Evolutionary conservation across 345 rosid species (phyloP).

Genomic region (Cardamine chenopodiifolia): DNA sequence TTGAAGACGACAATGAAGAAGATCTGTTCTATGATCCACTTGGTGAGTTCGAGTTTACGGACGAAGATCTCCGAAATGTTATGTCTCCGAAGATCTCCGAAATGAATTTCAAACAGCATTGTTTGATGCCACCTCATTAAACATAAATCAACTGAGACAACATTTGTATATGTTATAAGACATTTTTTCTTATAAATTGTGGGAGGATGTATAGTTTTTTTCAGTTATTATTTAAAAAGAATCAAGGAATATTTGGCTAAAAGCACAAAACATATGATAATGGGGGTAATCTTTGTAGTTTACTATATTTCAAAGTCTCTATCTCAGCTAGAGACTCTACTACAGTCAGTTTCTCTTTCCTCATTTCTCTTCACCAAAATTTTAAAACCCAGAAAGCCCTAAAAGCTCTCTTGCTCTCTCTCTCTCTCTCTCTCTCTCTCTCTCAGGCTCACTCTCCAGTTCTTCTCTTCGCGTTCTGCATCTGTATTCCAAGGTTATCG

Average conservation of each 20-base stretch:
- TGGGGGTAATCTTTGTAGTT: background rate
- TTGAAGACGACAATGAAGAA: background rate
- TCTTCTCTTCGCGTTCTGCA: constrained; percentile 2
- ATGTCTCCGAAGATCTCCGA: no score
- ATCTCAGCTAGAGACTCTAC: background rate
- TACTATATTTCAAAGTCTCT: background rate
- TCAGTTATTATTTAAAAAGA: background rate
- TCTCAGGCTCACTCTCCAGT: constrained; percentile 10
- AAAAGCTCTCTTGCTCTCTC: constrained; percentile 22
- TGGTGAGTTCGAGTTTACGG: background rate
- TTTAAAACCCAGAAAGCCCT: constrained; percentile 41
- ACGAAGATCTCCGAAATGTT: background rate
- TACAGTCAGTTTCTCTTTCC: background rate
- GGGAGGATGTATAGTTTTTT: background rate
- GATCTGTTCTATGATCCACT: background rate
- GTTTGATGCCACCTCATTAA: no score
- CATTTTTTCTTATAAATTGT: no score
- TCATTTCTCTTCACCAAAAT: background rate
- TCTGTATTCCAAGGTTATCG: constrained; percentile 4
- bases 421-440: background rate
- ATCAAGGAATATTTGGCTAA: background rate
- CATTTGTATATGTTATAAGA: no score
- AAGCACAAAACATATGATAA: background rate
- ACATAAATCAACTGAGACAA: no score
- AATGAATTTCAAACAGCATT: no score